Conservation (phyloP, 345 rosid species). For the Eucalyptus globulus region DNA sequence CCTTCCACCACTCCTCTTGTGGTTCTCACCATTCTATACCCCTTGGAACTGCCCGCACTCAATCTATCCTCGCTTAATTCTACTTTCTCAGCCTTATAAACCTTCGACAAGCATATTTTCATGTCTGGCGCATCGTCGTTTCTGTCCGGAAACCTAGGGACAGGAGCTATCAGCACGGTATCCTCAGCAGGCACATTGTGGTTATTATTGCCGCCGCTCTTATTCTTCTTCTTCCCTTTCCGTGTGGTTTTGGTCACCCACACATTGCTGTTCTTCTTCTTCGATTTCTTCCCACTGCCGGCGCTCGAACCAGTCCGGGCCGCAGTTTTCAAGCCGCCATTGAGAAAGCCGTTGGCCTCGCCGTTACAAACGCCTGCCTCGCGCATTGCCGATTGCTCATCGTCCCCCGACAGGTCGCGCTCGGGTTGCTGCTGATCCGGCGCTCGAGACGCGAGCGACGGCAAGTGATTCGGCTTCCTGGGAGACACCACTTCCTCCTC, state of each 20-base stretch:
- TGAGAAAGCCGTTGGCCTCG: neutral
- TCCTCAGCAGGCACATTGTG: slow-evolving; percentile 57
- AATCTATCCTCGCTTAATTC: slow-evolving; percentile 79
- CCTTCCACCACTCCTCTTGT: slow-evolving; percentile 93
- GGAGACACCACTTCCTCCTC: slow-evolving; percentile 32
- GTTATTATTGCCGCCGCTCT: slow-evolving; percentile 21
- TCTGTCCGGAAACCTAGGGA: slow-evolving; percentile 71
- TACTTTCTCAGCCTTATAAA: slow-evolving; percentile 93
- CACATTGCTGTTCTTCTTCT: slow-evolving; percentile 77
- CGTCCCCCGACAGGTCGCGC: neutral
- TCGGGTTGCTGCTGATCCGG: neutral
- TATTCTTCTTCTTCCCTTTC: slow-evolving; percentile 86
- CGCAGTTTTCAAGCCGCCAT: neutral
- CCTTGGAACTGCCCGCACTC: slow-evolving; percentile 83
- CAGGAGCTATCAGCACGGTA: slow-evolving; percentile 60
- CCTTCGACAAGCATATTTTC: slow-evolving; percentile 72
- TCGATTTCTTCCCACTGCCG: slow-evolving; percentile 44
- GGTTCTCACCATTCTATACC: slow-evolving; percentile 95
- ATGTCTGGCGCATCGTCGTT: slow-evolving; percentile 62
- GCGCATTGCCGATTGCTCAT: neutral
- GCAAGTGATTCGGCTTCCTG: slow-evolving; percentile 56
- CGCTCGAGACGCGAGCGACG: slow-evolving; percentile 13
- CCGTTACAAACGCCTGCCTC: neutral
- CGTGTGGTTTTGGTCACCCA: slow-evolving; percentile 88
- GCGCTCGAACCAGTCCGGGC: neutral